These are phyloP conservation scores for Penicillium subrubescens DNA, from an alignment of 495 filamentous ascomycete genomes.

Conservation along the genomic window DNA sequence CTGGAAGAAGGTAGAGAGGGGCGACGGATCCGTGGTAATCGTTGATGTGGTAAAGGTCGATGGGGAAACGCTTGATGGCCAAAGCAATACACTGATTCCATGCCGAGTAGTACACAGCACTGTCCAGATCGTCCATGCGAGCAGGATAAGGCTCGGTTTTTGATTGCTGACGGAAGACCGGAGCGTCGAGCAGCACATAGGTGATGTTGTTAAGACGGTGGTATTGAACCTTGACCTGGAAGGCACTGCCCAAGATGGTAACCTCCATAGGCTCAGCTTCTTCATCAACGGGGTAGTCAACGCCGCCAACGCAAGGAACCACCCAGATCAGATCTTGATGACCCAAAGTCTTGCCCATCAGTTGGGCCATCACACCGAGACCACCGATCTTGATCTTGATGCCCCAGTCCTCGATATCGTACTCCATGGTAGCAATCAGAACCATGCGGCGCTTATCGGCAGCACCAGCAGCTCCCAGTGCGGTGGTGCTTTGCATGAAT, in stretches of 20 bases:
- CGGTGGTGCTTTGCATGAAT: conserved; percentile 46
- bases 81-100: conserved; percentile 74
- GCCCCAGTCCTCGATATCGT: conserved; percentile 70
- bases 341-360: conserved; percentile 69
- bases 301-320: conserved; percentile 67
- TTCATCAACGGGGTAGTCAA: conserved; percentile 66
- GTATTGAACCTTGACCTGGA: conserved; percentile 68
- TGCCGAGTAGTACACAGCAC: conserved; percentile 70
- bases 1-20: conserved; percentile 68
- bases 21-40: conserved; percentile 78
- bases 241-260: conserved; percentile 61
- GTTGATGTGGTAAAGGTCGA: conserved; percentile 80
- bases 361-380: conserved; percentile 68
- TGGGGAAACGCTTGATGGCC: conserved; percentile 60
- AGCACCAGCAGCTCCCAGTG: conserved; percentile 38
- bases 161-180: conserved; percentile 70
- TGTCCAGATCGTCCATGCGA: conserved; percentile 74
- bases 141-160: conserved; percentile 70
- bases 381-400: conserved; percentile 79
- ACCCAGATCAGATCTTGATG: conserved; percentile 75
- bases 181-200: conserved; percentile 70
- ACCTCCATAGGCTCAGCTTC: conserved; percentile 63
- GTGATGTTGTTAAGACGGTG: conserved; percentile 69
- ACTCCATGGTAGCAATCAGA: conserved; percentile 73
- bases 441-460: conserved; percentile 53